Conservation (phyloP, 352 stramenopile genomes). For the Globisporangium abappressorium region DNA sequence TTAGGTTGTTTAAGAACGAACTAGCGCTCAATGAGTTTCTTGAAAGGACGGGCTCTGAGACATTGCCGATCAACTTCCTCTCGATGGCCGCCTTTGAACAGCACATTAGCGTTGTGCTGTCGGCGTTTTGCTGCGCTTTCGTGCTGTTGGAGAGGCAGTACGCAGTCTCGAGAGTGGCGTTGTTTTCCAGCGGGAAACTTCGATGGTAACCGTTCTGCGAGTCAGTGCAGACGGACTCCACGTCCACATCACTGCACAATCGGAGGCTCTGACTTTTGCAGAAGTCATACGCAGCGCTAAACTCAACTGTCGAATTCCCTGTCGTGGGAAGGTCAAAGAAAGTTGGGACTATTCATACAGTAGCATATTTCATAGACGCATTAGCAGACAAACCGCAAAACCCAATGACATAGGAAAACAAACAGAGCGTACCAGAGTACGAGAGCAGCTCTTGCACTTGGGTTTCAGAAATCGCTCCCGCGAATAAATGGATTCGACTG, state of each 20-base stretch:
- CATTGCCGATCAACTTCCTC: neutral
- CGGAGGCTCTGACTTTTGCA: slow-evolving; percentile 28
- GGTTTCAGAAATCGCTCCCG: slow-evolving; percentile 27
- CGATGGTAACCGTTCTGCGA: neutral
- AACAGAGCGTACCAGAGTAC: slow-evolving; percentile 34
- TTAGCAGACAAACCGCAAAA: neutral
- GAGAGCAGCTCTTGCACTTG: slow-evolving; percentile 36
- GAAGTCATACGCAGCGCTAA: slow-evolving; percentile 16
- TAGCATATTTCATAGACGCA: neutral
- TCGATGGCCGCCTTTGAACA: slow-evolving; percentile 22
- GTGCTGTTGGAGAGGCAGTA: slow-evolving; percentile 5
- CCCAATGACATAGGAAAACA: neutral
- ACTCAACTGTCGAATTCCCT: neutral
- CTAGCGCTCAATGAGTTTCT: slow-evolving; percentile 16
- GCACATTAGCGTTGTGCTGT: slow-evolving; percentile 31
- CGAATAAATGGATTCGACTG: slow-evolving; percentile 40
- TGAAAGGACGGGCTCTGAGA: neutral
- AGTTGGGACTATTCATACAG: neutral
- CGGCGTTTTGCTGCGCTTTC: slow-evolving; percentile 24
- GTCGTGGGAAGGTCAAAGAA: neutral
- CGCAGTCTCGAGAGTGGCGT: neutral
- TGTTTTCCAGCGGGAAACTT: slow-evolving; percentile 7
- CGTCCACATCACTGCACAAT: slow-evolving; percentile 39
- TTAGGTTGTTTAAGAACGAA: slow-evolving; percentile 33
- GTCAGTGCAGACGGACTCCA: slow-evolving; percentile 32